These are phyloP conservation scores for Chalaropsis thielavioides DNA, from an alignment of 2,329 filamentous ascomycete species.

Conservation along the genomic window DNA sequence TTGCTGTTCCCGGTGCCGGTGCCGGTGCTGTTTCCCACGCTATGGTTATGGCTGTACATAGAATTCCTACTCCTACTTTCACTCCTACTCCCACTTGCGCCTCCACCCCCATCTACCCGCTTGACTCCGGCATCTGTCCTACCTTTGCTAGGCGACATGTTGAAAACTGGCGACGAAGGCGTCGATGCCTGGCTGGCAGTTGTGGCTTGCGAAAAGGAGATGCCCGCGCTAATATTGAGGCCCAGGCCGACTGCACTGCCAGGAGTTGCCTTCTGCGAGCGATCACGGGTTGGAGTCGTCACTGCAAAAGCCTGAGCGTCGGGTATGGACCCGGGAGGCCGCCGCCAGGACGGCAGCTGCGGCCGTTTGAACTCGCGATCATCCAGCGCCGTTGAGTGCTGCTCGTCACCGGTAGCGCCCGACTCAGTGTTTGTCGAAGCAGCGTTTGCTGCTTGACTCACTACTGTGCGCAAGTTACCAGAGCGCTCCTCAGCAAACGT, in stretches of 20 bases:
- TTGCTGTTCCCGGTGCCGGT: background rate
- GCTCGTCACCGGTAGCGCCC: background rate
- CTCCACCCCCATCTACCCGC: conserved; percentile 15
- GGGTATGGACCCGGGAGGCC: background rate
- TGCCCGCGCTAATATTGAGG: background rate
- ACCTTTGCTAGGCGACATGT: conserved; percentile 19
- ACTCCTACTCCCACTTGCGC: conserved; percentile 1
- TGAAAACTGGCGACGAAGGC: conserved; percentile 23
- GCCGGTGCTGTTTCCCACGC: background rate
- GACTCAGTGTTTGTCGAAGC: background rate
- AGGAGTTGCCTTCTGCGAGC: background rate
- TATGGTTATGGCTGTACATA: background rate
- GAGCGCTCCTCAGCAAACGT: background rate
- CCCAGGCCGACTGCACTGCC: conserved; percentile 17
- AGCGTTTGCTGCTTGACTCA: background rate
- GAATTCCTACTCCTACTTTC: background rate
- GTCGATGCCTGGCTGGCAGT: conserved; percentile 26
- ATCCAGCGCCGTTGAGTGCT: background rate
- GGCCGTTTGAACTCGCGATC: background rate
- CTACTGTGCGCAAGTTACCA: background rate
- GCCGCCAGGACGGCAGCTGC: conserved; percentile 2
- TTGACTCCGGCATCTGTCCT: background rate
- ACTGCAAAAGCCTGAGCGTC: conserved; percentile 9
- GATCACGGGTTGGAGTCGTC: background rate
- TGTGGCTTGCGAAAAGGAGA: conserved; percentile 32